Base-by-base conservation (phyloP, 306 rosid genomes). In the Phaseolus lunatus region DNA sequence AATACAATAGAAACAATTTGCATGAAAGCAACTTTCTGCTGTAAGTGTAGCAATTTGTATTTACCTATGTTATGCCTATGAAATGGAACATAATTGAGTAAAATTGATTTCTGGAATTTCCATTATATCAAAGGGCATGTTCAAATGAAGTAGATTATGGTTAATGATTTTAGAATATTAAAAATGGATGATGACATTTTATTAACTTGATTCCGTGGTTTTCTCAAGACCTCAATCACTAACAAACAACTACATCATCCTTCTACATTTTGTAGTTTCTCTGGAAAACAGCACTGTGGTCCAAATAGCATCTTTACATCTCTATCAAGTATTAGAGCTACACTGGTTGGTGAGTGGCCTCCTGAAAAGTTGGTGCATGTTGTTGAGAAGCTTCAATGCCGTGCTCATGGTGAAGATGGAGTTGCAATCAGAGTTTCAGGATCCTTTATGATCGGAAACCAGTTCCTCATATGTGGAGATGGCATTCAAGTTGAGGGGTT, bases 391-490 rank as follows among this genome's bases (percentile, higher is more conserved):
- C 90, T 94, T 68, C 96, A 90, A 24, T 94, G 98, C 7, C 96
- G 94, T 3, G 88, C 93, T 41, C 87, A 92, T 7, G 90, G 93
- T 27, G 87, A 72, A 74, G 97, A 89, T 27, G 96, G 97, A 64
- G 85, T 95, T 48, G 97, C 98, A 56, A 92, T 95, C 63, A 87
- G 98, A 79, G 95, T 95, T 5, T 92, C 96, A 0, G 98, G 98
- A 72, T 92, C 96, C 27, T 92, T 95, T 48, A 88, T 95, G 45
- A 33, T 89, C 52, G 97, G 98, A 45, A 94, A 94, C 59, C 98
- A 92, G 73, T 94, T 94, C 83, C 96, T 95, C 57, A 90, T 95
- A 78, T 95, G 96, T 81, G 98, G 98, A 82, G 98, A 95, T 33
- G 98, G 98, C 15, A 81, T 90, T 78, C 98, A 95, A 80, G 96